A percentile compares a stretch with the other conserved stretches of the same genome.
These are phyloP conservation scores for Pythium folliculosum DNA, from an alignment of 352 stramenopile species.

Conservation along the genomic window DNA sequence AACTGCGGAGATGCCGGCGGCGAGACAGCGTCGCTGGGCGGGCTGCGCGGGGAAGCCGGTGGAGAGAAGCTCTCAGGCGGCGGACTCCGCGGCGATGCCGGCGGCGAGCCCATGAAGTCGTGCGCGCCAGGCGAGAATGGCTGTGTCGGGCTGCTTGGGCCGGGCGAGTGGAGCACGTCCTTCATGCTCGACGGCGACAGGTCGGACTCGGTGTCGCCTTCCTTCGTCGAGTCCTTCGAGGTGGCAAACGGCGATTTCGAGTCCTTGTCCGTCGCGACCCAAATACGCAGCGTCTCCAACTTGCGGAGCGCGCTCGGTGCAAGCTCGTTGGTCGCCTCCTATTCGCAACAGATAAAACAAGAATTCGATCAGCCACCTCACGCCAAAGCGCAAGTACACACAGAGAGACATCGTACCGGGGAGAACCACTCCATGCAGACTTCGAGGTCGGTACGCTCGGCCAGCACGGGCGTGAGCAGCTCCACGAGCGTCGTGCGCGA, in stretches of 20 bases:
- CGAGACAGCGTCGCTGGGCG: constrained; percentile 14
- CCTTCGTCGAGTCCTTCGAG: constrained; percentile 44
- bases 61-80: constrained; percentile 45
- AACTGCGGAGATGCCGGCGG: constrained; percentile 48
- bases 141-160: constrained; percentile 51
- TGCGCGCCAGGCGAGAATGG: constrained; percentile 16
- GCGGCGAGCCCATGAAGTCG: constrained; percentile 40
- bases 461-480: constrained; percentile 78
- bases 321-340: constrained; percentile 69
- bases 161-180: constrained; percentile 48
- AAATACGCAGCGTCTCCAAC: constrained; percentile 83
- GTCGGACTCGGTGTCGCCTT: constrained; percentile 71
- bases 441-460: constrained; percentile 80
- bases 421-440: constrained; percentile 90
- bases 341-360: not conserved
- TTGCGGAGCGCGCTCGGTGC: constrained; percentile 59
- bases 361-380: not conserved
- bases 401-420: too few relatives aligned
- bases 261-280: constrained; percentile 86
- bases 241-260: constrained; percentile 76
- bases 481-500: constrained; percentile 73
- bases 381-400: too few relatives aligned
- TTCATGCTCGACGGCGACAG: constrained; percentile 46
- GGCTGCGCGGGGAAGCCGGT: constrained; percentile 41
- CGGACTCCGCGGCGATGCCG: constrained; percentile 43